Evolutionary conservation across 2,329 filamentous ascomycete species (phyloP), one percentile per base, ranked within the genome.

Genomic region (Claviceps citrina): DNA sequence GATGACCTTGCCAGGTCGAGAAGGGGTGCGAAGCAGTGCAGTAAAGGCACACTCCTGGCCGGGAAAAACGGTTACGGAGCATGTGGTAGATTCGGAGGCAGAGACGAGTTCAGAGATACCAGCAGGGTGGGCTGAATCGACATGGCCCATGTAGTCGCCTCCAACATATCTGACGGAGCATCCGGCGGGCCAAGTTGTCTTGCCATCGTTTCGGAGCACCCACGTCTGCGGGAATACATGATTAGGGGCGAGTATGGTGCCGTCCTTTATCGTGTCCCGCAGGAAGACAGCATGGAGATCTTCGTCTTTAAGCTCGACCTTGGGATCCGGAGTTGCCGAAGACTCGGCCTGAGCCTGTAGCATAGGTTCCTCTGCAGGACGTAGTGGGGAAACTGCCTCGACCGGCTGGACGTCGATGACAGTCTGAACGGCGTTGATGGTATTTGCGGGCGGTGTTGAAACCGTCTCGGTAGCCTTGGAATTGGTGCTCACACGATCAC

Each of bases 131-230:
- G 71, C 72, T 38, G 81, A 77, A 58, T 94, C 84, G 40, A 94
- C 73, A 49, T 87, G 82, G 51, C 93, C 84, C 91, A 98, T 96
- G 63, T 89, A 86, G 59, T 96, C 89, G 38, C 91, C 91, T 43
- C 89, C 86, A 43, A 93, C 81, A 54, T 87, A 95, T 61, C 83
- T 84, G 51, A 96, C 83, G 42, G 79, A 81, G 67, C 85, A 93
- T 45, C 87, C 91, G 41, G 78, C 75, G 28, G 91, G 91, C 91
- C 91, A 98, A 10, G 78, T 61, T 37, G 68, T 64, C 9, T 75
- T 74, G 22, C 91, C 89, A 16, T 81, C 78, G 56, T 98, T 98
- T 53, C 78, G 79, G 31, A 98, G 71, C 39, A 82, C 81, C 91
- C 91, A 98, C 2, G 83, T 84, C 61, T 98, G 87, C 51, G 82